Base-by-base conservation (phyloP, 1,139 yeast genomes). In the Taphrina flavorubra region DNA sequence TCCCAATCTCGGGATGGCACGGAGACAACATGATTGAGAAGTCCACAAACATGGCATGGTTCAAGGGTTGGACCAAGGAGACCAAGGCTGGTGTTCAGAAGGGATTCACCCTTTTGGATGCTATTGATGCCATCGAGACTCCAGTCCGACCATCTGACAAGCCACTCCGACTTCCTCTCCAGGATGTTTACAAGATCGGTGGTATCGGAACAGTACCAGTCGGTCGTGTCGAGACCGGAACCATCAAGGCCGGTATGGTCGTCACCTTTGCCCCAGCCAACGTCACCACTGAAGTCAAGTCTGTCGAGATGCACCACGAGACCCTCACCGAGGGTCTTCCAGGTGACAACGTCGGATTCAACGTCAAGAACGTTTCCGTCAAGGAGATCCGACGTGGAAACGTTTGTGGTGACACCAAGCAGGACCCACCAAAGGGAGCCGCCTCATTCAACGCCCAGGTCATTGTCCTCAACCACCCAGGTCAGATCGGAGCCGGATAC, bases 341-440 rank as follows among this genome's bases (percentile, higher is more conserved):
- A 85, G 95, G 95, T 88, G 95, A 89, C 90, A 89, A 89, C 81
- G 95, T 89, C 79, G 95, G 96, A 81, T 89, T 89, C 94, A 89
- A 89, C 88, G 92, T 89, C 82, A 89, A 89, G 92, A 89, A 89
- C 85, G 95, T 89, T 80, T 89, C 95, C 83, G 94, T 89, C 77
- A 89, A 89, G 89, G 96, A 89, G 81, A 89, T 89, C 81, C 89
- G 94, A 85, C 90, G 95, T 87, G 96, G 96, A 86, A 89, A 89
- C 90, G 96, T 89, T 78, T 85, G 90, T 84, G 95, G 95, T 88
- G 95, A 89, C 89, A 86, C 94, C 83, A 89, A 89, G 90, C 87
- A 88, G 87, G 96, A 89, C 81, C 95, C 96, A 81, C 95, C 96
- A 80, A 82, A 83, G 85, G 95, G 86, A 79, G 82, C 87, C 82